A percentile compares a stretch with the other conserved stretches of the same genome.
These are phyloP conservation scores for Sporothrix sp. DNA, from an alignment of 2,329 filamentous ascomycete genomes.

Conservation along the genomic window DNA sequence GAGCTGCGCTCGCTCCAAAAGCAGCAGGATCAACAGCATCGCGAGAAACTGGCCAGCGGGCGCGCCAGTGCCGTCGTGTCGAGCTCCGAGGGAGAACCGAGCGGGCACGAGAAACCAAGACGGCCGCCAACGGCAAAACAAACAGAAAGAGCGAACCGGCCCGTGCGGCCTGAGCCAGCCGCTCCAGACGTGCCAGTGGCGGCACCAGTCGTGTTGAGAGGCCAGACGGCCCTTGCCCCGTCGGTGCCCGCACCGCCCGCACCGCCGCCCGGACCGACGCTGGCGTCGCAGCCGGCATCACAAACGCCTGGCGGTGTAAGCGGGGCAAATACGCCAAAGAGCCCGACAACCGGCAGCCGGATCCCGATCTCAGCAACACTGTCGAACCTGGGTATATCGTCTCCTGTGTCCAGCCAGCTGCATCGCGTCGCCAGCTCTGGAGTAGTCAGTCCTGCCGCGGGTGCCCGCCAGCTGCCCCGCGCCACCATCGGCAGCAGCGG, in stretches of 20 bases:
- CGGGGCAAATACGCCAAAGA: neutral
- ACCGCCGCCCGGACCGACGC: too few species aligned
- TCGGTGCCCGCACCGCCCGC: too few species aligned
- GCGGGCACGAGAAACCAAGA: constrained; percentile 11
- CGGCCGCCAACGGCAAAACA: neutral
- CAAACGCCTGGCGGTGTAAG: neutral
- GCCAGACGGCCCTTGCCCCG: too few species aligned
- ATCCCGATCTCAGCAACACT: constrained; percentile 4
- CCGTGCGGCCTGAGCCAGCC: neutral
- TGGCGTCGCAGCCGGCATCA: too few species aligned
- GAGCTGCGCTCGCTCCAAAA: constrained; percentile 60
- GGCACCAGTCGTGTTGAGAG: neutral
- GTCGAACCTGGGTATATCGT: neutral
- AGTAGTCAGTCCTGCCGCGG: neutral
- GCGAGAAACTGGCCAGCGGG: constrained; percentile 22
- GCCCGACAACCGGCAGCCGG: constrained; percentile 6
- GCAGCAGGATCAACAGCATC: constrained; percentile 17
- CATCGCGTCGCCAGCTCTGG: neutral
- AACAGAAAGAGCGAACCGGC: constrained; percentile 11
- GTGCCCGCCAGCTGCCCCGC: neutral
- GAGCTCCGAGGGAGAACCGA: constrained; percentile 41
- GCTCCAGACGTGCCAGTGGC: neutral
- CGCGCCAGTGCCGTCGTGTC: constrained; percentile 26
- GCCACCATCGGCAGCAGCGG: neutral
- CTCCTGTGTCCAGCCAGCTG: neutral